Base-by-base conservation (phyloP, 495 filamentous ascomycete genomes). In the Gamarada debralockiae region DNA sequence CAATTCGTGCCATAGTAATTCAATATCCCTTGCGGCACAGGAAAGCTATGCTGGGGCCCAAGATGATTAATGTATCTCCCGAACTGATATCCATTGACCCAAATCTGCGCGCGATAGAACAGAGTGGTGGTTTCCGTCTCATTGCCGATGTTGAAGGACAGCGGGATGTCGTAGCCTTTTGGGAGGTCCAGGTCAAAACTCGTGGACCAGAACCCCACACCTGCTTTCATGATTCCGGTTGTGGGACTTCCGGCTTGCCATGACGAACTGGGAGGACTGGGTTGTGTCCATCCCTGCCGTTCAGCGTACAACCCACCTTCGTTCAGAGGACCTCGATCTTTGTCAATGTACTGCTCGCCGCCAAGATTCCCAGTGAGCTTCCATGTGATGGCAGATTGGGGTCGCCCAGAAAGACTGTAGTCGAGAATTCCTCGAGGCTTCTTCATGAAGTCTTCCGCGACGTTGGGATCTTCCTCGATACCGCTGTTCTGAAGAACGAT, bases 331-430 rank as follows among this genome's bases (percentile, higher is more conserved):
- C 87, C 87, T 27, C 85, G 79, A 1, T 67, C 64, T 14, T 69
- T 67, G 55, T 92, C 87, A 0, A 47, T 29, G 65, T 87, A 89
- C 39, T 81, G 66, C 57, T 90, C 85, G 18, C 87, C 87, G 33
- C 80, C 82, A 1, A 90, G 67, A 52, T 92, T 90, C 2, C 87
- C 87, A 0, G 87, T 88, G n/a, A 90, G 59, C 64, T 88, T 89
- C 87, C 87, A 90, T 22, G 69, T 75, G 33, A 86, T 74, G 48
- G 44, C 68, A 37, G 68, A 69, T 38, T 4, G 8, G 13, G 31
- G 3, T 15, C 70, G 63, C 38, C 77, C 74, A 9, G 69, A 66
- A 14, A 80, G 67, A 0, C 48, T 40, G 67, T 46, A 55, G 22
- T 46, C 10, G 6, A 39, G 10, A 3, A 52, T 52, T 2, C 86